A percentile compares a stretch with the other conserved stretches of the same genome.
These are phyloP conservation scores for Pichia sorboxylosa DNA, from an alignment of 1,139 yeast species.

Conservation along the genomic window DNA sequence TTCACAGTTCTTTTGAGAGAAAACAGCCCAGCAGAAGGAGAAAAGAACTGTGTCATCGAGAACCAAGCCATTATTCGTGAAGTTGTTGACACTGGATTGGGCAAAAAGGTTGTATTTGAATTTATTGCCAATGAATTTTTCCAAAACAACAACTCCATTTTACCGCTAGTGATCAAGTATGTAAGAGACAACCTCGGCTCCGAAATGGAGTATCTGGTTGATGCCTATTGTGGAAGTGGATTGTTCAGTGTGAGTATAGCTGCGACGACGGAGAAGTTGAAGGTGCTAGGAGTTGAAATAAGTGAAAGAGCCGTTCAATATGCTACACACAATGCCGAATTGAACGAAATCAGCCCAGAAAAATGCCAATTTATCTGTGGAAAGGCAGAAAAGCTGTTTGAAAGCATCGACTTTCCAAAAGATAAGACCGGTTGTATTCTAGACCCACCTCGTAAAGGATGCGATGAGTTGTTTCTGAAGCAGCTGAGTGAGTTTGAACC, in stretches of 20 bases:
- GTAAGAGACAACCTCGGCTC: constrained; percentile 53
- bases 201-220: constrained; percentile 55
- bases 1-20: constrained; percentile 83
- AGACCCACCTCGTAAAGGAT: constrained; percentile 96
- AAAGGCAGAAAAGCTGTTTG: constrained; percentile 83
- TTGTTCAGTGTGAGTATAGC: constrained; percentile 83
- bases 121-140: constrained; percentile 92
- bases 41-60: constrained; percentile 52
- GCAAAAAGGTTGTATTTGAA: constrained; percentile 53
- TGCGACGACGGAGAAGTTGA: constrained; percentile 34
- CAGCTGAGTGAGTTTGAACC: constrained; percentile 80
- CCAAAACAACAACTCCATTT: constrained; percentile 87
- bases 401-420: constrained; percentile 60
- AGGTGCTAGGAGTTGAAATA: constrained; percentile 88
- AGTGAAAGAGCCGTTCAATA: constrained; percentile 84
- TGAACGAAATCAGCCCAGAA: constrained; percentile 43
- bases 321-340: constrained; percentile 70
- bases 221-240: constrained; percentile 97
- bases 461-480: constrained; percentile 76
- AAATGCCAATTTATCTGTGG: constrained; percentile 85
- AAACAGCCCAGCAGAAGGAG: constrained; percentile 27
- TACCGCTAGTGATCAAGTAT: constrained; percentile 70
- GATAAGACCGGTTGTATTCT: constrained; percentile 76
- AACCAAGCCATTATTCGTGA: constrained; percentile 75
- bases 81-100: constrained; percentile 31